Conservation (phyloP, 768 basidiomycete genomes). For the Hydnum rufescens region DNA sequence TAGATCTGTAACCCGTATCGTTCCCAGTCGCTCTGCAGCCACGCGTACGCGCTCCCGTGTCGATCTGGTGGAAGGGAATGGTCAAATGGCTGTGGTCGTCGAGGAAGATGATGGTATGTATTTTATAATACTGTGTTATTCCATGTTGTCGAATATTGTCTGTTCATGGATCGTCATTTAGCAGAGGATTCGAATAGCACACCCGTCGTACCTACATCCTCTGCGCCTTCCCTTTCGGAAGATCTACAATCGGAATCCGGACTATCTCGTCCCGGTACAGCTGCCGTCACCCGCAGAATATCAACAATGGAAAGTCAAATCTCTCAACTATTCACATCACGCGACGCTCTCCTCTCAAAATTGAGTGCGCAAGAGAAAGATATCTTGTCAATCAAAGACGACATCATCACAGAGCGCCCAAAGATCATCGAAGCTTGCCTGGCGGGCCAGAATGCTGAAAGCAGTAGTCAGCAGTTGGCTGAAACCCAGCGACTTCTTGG, state of each 20-base stretch:
- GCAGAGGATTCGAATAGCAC: background rate
- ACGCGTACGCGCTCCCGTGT: background rate
- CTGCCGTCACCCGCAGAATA: background rate
- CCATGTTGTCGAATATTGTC: background rate
- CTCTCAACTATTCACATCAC: background rate
- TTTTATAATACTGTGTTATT: background rate
- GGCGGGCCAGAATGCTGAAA: background rate
- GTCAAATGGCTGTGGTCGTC: background rate
- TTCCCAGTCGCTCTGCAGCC: background rate
- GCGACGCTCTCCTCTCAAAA: background rate
- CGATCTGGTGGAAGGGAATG: background rate
- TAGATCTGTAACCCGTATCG: background rate
- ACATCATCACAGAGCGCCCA: background rate
- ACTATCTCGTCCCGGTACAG: background rate
- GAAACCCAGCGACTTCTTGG: background rate
- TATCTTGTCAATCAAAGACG: background rate
- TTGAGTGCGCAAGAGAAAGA: background rate
- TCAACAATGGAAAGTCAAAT: background rate
- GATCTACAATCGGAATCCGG: background rate
- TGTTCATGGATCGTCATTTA: too few relatives aligned
- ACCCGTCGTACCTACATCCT: background rate
- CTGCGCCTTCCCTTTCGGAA: background rate
- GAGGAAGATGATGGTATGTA: constrained; percentile 1
- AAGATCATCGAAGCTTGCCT: background rate
- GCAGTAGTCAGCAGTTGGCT: background rate